Evolutionary conservation across 2,329 filamentous ascomycete genomes (phyloP).

Genomic region (Colletotrichum melonis): DNA sequence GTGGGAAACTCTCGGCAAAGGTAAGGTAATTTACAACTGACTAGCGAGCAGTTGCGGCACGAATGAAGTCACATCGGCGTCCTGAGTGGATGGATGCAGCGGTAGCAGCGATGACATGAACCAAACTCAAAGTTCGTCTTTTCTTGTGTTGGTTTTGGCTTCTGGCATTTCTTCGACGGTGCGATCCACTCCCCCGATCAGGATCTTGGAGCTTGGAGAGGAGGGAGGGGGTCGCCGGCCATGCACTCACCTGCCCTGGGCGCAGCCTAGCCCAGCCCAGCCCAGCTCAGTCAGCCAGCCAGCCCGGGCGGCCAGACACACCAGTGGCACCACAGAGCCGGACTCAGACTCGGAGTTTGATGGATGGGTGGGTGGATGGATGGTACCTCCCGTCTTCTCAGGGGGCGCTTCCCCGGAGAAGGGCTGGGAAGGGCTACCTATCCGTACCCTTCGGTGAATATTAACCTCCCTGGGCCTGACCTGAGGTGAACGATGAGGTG

Average conservation of each 20-base stretch:
- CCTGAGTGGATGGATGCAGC: constrained; percentile 26
- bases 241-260: constrained; percentile 18
- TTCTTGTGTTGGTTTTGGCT: constrained; percentile 33
- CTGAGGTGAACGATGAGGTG: not conserved
- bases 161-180: constrained; percentile 34
- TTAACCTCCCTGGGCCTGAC: not conserved
- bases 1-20: constrained; percentile 15
- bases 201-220: constrained; percentile 18
- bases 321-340: constrained; percentile 1
- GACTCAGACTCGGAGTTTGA: constrained; percentile 9
- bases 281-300: constrained; percentile 13
- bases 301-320: constrained; percentile 13
- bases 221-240: constrained; percentile 4
- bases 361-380: constrained; percentile 6
- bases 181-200: constrained; percentile 34
- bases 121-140: constrained; percentile 37
- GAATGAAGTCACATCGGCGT: constrained; percentile 32
- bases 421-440: not conserved
- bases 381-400: constrained; percentile 21
- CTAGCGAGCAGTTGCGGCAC: constrained; percentile 29
- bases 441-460: constrained; percentile 30
- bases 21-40: constrained; percentile 8
- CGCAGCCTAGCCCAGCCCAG: constrained; percentile 25
- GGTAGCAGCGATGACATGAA: constrained; percentile 34
- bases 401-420: constrained; percentile 19